These are phyloP conservation scores for Saturnispora gosingensis DNA, from an alignment of 805 yeast genomes.

Conservation along the genomic window DNA sequence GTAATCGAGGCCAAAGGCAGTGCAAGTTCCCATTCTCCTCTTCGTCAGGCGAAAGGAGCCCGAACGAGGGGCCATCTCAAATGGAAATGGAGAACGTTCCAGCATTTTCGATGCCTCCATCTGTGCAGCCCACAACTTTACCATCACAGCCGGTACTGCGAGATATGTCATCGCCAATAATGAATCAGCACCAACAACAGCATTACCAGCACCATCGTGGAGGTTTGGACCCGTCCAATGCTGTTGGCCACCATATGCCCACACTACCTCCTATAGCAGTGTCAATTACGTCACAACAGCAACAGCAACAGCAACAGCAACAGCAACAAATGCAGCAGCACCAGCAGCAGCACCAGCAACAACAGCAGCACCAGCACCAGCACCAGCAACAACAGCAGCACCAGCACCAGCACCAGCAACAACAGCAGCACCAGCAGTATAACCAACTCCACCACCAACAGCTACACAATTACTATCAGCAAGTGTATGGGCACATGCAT, in stretches of 20 bases:
- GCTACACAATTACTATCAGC: not conserved
- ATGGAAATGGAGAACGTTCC: not conserved
- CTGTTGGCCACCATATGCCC: not conserved
- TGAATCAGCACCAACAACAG: not conserved
- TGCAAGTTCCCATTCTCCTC: constrained; percentile 46
- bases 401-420: not conserved
- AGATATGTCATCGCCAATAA: not conserved
- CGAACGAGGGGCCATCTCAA: not conserved
- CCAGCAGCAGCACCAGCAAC: not conserved
- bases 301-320: not conserved
- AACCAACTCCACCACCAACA: not conserved
- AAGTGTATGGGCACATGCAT: not conserved
- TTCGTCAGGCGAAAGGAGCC: not conserved
- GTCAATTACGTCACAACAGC: not conserved
- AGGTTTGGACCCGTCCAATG: not conserved
- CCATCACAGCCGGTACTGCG: not conserved
- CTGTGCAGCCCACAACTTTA: not conserved
- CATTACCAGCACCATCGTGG: not conserved
- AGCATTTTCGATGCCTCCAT: not conserved
- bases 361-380: constrained; percentile 2
- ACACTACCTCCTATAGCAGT: not conserved
- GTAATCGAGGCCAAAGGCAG: constrained; percentile 53
- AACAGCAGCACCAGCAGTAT: constrained; percentile 3
- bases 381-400: not conserved
- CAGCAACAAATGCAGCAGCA: constrained; percentile 2